phyloP scores from a whole-genome alignment of 768 basidiomycete species.

The Sutorius australiensis region DNA sequence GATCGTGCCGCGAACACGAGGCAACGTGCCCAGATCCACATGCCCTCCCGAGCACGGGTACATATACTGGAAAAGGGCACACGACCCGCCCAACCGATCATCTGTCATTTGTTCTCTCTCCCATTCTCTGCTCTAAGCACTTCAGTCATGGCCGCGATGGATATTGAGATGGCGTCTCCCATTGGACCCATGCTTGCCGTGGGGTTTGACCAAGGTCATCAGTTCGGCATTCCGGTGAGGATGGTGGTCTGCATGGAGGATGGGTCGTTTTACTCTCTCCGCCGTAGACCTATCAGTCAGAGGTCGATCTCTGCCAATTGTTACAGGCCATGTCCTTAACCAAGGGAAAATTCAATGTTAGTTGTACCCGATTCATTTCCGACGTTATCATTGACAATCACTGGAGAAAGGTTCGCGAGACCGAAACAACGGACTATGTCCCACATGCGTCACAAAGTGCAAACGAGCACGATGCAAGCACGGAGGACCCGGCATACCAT shows the following conservation, averaged over 20 bases:
- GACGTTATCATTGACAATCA: conserved; percentile 15
- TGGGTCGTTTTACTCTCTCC: conserved; percentile 1
- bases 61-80: conserved; percentile 21
- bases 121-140: not conserved
- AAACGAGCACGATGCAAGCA: conserved; percentile 41
- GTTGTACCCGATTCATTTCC: not conserved
- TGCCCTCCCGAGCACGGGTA: conserved; percentile 22
- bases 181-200: conserved; percentile 26
- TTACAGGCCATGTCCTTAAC: conserved; percentile 49
- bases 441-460: conserved; percentile 30
- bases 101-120: conserved; percentile 1
- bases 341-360: conserved; percentile 33
- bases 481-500: conserved; percentile 43
- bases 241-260: not conserved
- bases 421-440: conserved; percentile 18
- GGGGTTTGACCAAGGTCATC: conserved; percentile 16
- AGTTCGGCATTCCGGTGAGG: conserved; percentile 24
- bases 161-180: conserved; percentile 34
- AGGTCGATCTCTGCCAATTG: conserved; percentile 51
- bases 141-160: conserved; percentile 23
- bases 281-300: conserved; percentile 25
- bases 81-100: conserved; percentile 15
- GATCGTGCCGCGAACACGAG: conserved; percentile 27
- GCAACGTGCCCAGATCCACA: conserved; percentile 24
- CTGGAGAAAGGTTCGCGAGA: conserved; percentile 34